phyloP scores from a whole-genome alignment of 305 asterid genomes.

The Salvia sclarea region DNA sequence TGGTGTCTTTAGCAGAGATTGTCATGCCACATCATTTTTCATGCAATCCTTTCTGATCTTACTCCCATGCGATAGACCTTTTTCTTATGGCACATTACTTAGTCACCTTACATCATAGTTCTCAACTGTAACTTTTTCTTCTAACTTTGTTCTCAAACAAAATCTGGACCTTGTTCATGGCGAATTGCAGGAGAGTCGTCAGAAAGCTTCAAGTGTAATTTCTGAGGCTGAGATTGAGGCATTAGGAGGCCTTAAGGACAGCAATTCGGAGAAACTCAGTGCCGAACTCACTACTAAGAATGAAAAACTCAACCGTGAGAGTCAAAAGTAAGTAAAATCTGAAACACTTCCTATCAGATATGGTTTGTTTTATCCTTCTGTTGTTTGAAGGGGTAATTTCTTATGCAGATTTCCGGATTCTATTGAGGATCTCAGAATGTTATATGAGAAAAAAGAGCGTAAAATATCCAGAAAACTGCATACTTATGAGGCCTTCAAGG shows the following conservation, averaged over 20 bases:
- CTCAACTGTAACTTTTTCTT: conserved; percentile 20
- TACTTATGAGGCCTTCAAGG: conserved; percentile 62
- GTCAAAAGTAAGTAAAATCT: conserved; percentile 65
- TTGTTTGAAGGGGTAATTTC: conserved; percentile 28
- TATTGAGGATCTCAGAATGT: conserved; percentile 74
- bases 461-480: conserved; percentile 65
- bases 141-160: conserved; percentile 29
- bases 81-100: background rate
- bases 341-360: conserved; percentile 9
- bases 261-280: conserved; percentile 72
- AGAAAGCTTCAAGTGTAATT: conserved; percentile 72
- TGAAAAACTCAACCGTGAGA: conserved; percentile 68
- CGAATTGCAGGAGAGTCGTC: conserved; percentile 59
- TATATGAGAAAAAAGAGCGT: conserved; percentile 65
- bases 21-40: conserved; percentile 6
- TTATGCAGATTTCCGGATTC: conserved; percentile 79
- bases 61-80: conserved; percentile 6
- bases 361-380: conserved; percentile 27
- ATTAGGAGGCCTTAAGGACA: conserved; percentile 58
- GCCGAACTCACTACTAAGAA: conserved; percentile 55
- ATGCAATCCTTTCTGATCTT: conserved; percentile 2
- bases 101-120: conserved; percentile 15
- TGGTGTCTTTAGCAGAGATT: too few species aligned
- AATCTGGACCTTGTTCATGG: conserved; percentile 32
- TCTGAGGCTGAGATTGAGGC: conserved; percentile 79